Evolutionary conservation across 306 rosid species (phyloP).

Genomic region (Luffa acutangula): DNA sequence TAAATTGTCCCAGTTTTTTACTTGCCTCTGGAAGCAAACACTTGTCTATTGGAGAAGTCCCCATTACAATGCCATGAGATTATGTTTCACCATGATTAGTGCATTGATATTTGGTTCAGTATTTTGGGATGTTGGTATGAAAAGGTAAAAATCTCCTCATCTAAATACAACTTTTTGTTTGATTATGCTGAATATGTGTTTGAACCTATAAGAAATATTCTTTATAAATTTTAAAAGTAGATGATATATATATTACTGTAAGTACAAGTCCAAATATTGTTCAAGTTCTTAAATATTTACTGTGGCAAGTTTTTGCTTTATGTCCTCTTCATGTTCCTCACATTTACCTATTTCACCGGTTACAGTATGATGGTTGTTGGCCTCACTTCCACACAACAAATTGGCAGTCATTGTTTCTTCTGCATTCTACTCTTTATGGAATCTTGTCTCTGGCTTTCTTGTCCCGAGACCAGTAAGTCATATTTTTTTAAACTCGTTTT

Average conservation of each 20-base stretch:
- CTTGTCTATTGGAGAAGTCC: slow-evolving; percentile 93
- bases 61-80: slow-evolving; percentile 56
- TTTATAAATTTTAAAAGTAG: too few relatives aligned
- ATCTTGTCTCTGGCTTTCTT: slow-evolving; percentile 87
- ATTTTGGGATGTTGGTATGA: slow-evolving; percentile 61
- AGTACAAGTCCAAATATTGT: too few relatives aligned
- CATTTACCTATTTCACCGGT: slow-evolving; percentile 83
- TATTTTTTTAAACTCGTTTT: background rate
- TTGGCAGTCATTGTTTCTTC: slow-evolving; percentile 80
- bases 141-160: slow-evolving; percentile 40
- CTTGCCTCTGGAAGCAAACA: slow-evolving; percentile 71
- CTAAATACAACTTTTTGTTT: too few relatives aligned
- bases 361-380: slow-evolving; percentile 94
- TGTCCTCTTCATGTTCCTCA: slow-evolving; percentile 71
- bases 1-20: slow-evolving; percentile 28
- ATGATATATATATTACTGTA: too few relatives aligned
- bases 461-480: slow-evolving; percentile 54
- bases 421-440: slow-evolving; percentile 88
- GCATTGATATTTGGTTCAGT: slow-evolving; percentile 57
- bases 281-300: background rate
- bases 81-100: slow-evolving; percentile 46
- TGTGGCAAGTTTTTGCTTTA: slow-evolving; percentile 75
- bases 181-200: too few relatives aligned
- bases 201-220: too few relatives aligned
- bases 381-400: slow-evolving; percentile 62